These are phyloP conservation scores for Prunus mongolica DNA, from an alignment of 306 rosid genomes.

Conservation along the genomic window DNA sequence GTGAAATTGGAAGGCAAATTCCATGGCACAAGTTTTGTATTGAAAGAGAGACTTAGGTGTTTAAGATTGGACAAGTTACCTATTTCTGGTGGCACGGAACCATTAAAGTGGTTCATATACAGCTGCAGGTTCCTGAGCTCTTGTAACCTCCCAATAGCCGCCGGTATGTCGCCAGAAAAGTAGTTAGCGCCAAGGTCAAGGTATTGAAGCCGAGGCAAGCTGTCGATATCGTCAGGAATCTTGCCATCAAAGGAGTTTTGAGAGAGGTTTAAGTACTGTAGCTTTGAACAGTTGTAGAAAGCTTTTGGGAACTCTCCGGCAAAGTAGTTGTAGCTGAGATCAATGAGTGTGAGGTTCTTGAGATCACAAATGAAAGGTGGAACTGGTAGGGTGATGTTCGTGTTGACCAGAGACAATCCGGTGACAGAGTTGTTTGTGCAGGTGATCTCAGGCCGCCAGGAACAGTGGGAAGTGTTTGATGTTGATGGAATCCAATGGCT, in stretches of 20 bases:
- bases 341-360: slow-evolving; percentile 45
- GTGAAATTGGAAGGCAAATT: slow-evolving; percentile 38
- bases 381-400: slow-evolving; percentile 23
- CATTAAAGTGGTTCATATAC: slow-evolving; percentile 26
- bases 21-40: slow-evolving; percentile 16
- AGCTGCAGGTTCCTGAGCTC: slow-evolving; percentile 39
- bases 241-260: slow-evolving; percentile 44
- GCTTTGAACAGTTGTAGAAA: slow-evolving; percentile 53
- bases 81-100: slow-evolving; percentile 47
- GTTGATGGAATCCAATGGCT: slow-evolving; percentile 39
- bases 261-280: slow-evolving; percentile 40
- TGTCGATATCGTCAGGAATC: slow-evolving; percentile 47
- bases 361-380: slow-evolving; percentile 72
- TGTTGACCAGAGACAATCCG: neutral
- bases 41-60: slow-evolving; percentile 26
- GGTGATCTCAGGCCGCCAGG: slow-evolving; percentile 54
- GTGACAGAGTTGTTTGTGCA: slow-evolving; percentile 53
- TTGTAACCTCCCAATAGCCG: slow-evolving; percentile 37
- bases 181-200: slow-evolving; percentile 43
- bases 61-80: slow-evolving; percentile 59
- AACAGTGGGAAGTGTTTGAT: slow-evolving; percentile 49
- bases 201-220: slow-evolving; percentile 28
- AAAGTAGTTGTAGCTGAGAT: slow-evolving; percentile 30
- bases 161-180: slow-evolving; percentile 58
- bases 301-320: slow-evolving; percentile 51